Evolutionary conservation across 345 rosid species (phyloP), one percentile per base, ranked within the genome.

Genomic region (Capsella bursapastoris): DNA sequence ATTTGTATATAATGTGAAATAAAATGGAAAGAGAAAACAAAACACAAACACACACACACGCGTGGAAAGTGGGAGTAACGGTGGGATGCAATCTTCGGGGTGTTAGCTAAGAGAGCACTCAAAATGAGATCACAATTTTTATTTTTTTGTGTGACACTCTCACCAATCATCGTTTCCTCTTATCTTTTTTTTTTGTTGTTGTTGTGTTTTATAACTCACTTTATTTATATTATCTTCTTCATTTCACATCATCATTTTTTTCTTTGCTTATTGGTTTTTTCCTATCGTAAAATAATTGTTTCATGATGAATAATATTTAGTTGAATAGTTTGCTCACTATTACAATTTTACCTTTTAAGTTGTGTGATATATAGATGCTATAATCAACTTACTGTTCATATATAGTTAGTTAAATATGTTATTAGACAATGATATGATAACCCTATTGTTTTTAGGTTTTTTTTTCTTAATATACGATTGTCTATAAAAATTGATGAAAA

Each of bases 61-160:
- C 80, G 76, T 77, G 80, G 76, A 71, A 77, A 77, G 76, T 70
- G 75, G 76, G 61, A 65, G 65, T 51, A 63, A 77, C 59, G 80
- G 76, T 70, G 80, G 80, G 72, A 65, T 47, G 80, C 80, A 70
- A 70, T 76, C 80, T 76, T 77, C 48, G 15, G 64, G 15, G 64
- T 64, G 75, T 71, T 65, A 57, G 72, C 80, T 70, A 77, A 71
- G 80, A 70, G 27, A 64, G 72, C 80, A 77, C 80, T 77, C 53
- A 76, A 13, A 76, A 63, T 64, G 71, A 64, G 65, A 77, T 77
- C 72, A 70, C 16, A 52, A 63, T 52, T 40, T 64, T 25, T 64
- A 0, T 22, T 22, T 22, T 22, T 22, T 22, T 22, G 25, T 70
- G 10, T 56, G 75, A 56, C 75, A 76, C 66, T 49, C 67, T 64